Conservation (phyloP, 371 early-diverging fungal genomes). For the Conidiobolus incongruus region DNA sequence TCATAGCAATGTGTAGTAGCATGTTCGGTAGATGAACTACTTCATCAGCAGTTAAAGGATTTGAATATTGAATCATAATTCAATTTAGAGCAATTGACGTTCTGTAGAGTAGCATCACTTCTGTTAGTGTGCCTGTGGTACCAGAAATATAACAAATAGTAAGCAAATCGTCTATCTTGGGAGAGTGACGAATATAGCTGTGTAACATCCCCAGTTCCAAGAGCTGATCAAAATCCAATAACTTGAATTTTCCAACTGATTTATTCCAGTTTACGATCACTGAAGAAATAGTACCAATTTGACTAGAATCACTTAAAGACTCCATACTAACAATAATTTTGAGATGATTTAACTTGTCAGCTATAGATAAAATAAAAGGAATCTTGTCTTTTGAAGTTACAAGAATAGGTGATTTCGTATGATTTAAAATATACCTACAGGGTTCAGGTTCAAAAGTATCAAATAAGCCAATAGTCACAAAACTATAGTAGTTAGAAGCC, state of each 20-base stretch:
- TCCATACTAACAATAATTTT: conserved; percentile 65
- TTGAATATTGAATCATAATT: no score
- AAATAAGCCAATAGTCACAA: conserved; percentile 56
- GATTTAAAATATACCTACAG: conserved; percentile 44
- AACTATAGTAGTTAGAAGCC: conserved; percentile 13
- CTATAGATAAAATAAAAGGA: conserved; percentile 24
- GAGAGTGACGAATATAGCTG: no score
- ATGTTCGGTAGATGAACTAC: background rate
- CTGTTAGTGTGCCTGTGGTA: conserved; percentile 40
- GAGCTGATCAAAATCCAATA: no score
- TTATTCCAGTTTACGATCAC: no score
- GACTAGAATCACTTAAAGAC: no score
- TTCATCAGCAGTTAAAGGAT: conserved; percentile 1
- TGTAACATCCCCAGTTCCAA: no score
- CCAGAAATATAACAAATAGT: conserved; percentile 97
- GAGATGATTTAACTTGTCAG: conserved; percentile 24
- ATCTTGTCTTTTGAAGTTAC: conserved; percentile 42
- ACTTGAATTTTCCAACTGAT: no score
- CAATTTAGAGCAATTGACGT: no score
- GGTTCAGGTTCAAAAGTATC: conserved; percentile 59
- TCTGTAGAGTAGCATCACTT: conserved; percentile 54
- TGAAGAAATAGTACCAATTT: no score
- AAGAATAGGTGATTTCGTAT: conserved; percentile 37
- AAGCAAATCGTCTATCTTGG: conserved; percentile 59
- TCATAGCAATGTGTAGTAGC: background rate